Percentiles rank a stretch among this genome's conserved stretches.
phyloP scores from a whole-genome alignment of 495 filamentous ascomycete genomes.

The Copromyces sp. region DNA sequence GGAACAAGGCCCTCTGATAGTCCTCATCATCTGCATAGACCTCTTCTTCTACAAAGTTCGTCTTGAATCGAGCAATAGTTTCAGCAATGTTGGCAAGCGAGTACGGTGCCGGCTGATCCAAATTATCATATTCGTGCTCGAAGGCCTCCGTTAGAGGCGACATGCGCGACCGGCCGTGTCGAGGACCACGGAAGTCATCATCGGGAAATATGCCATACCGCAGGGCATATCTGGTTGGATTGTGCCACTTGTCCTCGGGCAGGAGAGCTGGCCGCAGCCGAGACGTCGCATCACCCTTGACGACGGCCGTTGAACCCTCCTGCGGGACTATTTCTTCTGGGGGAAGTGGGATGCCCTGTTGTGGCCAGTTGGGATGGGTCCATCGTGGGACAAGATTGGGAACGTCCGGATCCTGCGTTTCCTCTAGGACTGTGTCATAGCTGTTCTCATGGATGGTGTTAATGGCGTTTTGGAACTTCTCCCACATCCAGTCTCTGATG shows the following conservation, averaged over 20 bases:
- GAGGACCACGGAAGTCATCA: background rate
- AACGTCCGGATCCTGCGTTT: background rate
- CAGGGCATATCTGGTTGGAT: conserved; percentile 23
- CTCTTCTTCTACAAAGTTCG: conserved; percentile 6
- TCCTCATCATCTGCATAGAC: conserved; percentile 16
- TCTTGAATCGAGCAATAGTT: conserved; percentile 8
- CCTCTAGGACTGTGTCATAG: background rate
- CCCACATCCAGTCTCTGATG: background rate
- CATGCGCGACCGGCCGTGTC: conserved; percentile 22
- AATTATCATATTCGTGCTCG: background rate
- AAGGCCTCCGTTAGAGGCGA: conserved; percentile 16
- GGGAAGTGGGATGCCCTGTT: background rate
- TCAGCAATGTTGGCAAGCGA: background rate
- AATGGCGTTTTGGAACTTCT: fast-evolving
- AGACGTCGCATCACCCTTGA: conserved; percentile 9
- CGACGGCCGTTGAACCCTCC: background rate
- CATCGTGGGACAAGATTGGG: background rate
- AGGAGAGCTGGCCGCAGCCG: conserved; percentile 22
- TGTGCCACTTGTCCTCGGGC: conserved; percentile 6
- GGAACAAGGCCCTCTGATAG: conserved; percentile 19
- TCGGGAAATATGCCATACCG: conserved; percentile 26
- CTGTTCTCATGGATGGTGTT: background rate
- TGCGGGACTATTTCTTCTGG: background rate
- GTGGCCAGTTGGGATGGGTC: background rate
- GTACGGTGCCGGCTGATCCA: background rate